phyloP scores from a whole-genome alignment of 805 yeast species.

The Candida ortonii region DNA sequence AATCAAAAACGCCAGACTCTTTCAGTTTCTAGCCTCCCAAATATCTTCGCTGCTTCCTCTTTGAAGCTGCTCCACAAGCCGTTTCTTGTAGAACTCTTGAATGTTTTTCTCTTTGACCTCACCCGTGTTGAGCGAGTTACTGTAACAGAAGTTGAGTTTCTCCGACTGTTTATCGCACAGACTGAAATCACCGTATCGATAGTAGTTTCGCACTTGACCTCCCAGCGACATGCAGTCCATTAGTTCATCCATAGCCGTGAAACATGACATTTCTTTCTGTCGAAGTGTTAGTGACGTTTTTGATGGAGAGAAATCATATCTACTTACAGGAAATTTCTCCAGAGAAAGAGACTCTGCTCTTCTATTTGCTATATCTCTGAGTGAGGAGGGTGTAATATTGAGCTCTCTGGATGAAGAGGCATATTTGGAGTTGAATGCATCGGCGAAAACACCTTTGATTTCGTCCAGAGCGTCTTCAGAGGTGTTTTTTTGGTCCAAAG shows the following conservation, averaged over 20 bases:
- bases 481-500: background rate
- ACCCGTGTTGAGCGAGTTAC: slow-evolving; percentile 53
- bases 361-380: slow-evolving; percentile 30
- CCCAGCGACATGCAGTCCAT: slow-evolving; percentile 86
- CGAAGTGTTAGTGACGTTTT: slow-evolving; percentile 8
- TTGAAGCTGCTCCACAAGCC: slow-evolving; percentile 57
- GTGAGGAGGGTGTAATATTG: slow-evolving; percentile 7
- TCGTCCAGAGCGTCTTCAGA: slow-evolving; percentile 9
- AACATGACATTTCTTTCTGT: slow-evolving; percentile 53
- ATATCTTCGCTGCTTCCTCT: slow-evolving; percentile 81
- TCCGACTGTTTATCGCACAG: slow-evolving; percentile 67
- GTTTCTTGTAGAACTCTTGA: slow-evolving; percentile 67
- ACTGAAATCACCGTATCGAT: slow-evolving; percentile 76
- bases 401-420: slow-evolving; percentile 13
- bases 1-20: background rate
- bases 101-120: slow-evolving; percentile 48
- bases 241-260: slow-evolving; percentile 84
- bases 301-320: background rate
- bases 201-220: slow-evolving; percentile 82
- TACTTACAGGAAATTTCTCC: slow-evolving; percentile 33
- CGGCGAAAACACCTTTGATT: slow-evolving; percentile 18
- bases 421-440: slow-evolving; percentile 24
- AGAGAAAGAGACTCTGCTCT: slow-evolving; percentile 28
- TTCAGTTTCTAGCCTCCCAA: slow-evolving; percentile 51
- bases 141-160: slow-evolving; percentile 78